phyloP scores from a whole-genome alignment of 805 yeast species.

The Monosporozyma solicola region DNA sequence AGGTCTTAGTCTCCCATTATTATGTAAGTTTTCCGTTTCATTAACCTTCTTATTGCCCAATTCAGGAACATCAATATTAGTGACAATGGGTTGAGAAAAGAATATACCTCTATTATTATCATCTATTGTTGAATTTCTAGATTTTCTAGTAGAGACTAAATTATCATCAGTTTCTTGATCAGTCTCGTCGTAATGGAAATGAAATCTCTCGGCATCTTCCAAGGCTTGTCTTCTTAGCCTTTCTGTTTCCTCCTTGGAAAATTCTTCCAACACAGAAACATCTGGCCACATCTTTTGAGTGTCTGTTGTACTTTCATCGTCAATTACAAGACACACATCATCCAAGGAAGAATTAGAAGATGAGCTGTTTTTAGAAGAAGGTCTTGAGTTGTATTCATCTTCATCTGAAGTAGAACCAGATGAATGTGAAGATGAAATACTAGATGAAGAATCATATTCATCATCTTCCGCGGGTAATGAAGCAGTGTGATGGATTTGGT shows the following conservation, averaged over 20 bases:
- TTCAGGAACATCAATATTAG: conserved; percentile 36
- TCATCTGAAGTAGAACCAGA: conserved; percentile 9
- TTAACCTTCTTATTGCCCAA: conserved; percentile 38
- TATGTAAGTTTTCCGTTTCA: conserved; percentile 43
- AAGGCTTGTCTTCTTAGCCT: conserved; percentile 36
- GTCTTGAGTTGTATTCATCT: conserved; percentile 34
- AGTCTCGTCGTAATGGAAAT: conserved; percentile 30
- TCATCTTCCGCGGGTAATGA: not conserved
- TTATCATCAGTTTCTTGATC: conserved; percentile 19
- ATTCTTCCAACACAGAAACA: conserved; percentile 62
- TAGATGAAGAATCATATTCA: conserved; percentile 2
- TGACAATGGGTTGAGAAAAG: conserved; percentile 35
- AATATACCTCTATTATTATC: conserved; percentile 26
- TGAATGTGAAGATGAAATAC: not conserved
- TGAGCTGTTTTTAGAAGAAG: conserved; percentile 32
- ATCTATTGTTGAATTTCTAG: not conserved
- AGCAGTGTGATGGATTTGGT: not conserved
- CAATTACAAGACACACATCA: conserved; percentile 88
- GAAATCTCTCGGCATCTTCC: conserved; percentile 32
- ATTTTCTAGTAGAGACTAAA: not conserved
- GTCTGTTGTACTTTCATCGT: conserved; percentile 32
- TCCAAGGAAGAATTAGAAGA: conserved; percentile 65
- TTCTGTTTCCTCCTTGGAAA: conserved; percentile 57
- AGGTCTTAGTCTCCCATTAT: conserved; percentile 62
- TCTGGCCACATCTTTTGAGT: conserved; percentile 67